phyloP scores from a whole-genome alignment of 2,329 filamentous ascomycete genomes.

The Boeremia exigua region DNA sequence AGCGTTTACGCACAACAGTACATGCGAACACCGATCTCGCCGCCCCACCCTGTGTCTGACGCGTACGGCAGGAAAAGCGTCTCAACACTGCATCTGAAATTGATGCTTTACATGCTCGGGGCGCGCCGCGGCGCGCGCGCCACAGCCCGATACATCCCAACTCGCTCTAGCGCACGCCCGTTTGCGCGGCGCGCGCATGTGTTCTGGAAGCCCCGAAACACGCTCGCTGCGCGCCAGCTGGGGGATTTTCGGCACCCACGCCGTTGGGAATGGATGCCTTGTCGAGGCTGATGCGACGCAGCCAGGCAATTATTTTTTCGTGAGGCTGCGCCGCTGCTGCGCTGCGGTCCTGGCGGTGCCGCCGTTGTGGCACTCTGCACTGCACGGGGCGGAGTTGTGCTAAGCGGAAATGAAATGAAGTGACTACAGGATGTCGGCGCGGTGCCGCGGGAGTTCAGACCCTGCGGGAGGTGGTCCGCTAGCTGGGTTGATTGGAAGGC shows the following conservation, averaged over 20 bases:
- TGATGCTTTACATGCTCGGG: background rate
- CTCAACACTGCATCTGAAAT: constrained; percentile 5
- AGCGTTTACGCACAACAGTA: background rate
- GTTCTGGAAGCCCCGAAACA: constrained; percentile 8
- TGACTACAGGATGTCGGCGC: background rate
- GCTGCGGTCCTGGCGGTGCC: too few species aligned
- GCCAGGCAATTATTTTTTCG: background rate
- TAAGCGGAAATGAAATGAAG: background rate
- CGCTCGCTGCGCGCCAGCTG: background rate
- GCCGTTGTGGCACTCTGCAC: too few species aligned
- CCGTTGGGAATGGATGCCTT: too few species aligned
- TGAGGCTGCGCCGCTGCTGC: constrained; percentile 4
- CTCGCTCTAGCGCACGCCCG: background rate
- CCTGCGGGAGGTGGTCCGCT: constrained; percentile 5
- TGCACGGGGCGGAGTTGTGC: background rate
- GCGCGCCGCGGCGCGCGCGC: background rate
- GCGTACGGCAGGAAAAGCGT: constrained; percentile 8
- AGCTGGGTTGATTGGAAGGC: background rate
- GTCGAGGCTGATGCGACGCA: too few species aligned
- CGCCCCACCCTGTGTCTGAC: background rate
- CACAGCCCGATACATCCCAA: background rate
- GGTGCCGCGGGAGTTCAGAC: background rate
- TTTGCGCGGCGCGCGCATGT: background rate
- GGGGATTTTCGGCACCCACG: too few species aligned
- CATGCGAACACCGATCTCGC: constrained; percentile 1